Conservation (phyloP, 257 asterid species). For the Nicotiana sylvestris region DNA sequence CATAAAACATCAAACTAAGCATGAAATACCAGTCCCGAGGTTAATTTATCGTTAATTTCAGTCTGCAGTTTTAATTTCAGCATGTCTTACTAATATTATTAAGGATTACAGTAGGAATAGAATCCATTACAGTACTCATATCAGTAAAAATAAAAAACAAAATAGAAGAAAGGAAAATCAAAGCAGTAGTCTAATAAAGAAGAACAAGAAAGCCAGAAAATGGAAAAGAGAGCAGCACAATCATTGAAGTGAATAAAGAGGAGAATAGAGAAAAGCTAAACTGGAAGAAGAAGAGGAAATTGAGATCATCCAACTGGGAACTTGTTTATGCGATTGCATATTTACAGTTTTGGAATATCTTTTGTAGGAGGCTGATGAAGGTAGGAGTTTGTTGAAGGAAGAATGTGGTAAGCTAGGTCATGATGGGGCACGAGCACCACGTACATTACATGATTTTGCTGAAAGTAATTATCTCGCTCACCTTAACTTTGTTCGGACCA, state of each 20-base stretch:
- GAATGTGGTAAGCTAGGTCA: slow-evolving; percentile 46
- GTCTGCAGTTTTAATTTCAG: background rate
- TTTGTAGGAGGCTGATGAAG: slow-evolving; percentile 68
- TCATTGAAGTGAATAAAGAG: background rate
- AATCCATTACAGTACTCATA: too few relatives aligned
- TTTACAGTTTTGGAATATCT: background rate
- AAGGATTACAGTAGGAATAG: too few relatives aligned
- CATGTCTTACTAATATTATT: background rate
- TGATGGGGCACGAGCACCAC: slow-evolving; percentile 51
- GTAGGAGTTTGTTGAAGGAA: slow-evolving; percentile 54
- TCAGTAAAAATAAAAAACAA: too few relatives aligned
- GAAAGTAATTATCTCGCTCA: slow-evolving; percentile 82
- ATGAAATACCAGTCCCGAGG: background rate
- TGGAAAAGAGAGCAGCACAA: background rate
- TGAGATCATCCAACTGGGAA: too few relatives aligned
- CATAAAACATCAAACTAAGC: background rate
- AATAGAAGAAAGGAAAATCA: background rate
- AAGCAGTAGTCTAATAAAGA: background rate
- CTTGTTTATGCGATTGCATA: too few relatives aligned
- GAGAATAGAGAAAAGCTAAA: background rate
- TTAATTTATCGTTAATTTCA: background rate
- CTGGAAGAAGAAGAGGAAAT: background rate
- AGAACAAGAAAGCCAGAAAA: background rate
- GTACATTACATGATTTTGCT: slow-evolving; percentile 88
- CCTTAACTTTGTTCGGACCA: slow-evolving; percentile 71